A percentile compares a stretch with the other conserved stretches of the same genome.
phyloP scores from a whole-genome alignment of 2,329 filamentous ascomycete species.

The Cladosporium phlei region DNA sequence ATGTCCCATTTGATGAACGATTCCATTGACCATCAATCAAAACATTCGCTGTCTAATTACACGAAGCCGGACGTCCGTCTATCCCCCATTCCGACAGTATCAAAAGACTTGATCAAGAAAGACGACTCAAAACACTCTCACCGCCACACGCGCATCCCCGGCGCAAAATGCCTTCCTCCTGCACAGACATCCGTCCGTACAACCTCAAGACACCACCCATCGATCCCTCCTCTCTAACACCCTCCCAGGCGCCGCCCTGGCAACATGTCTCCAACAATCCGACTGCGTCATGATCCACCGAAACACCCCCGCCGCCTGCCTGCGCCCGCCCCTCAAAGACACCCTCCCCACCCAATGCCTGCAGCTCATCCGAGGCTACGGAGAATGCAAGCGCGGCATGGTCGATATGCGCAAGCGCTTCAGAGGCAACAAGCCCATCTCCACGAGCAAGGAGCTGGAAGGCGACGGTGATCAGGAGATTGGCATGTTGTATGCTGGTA shows the following conservation, averaged over 20 bases:
- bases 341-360: slow-evolving; percentile 83
- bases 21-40: background rate
- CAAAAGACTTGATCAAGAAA: background rate
- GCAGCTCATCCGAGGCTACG: slow-evolving; percentile 86
- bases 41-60: background rate
- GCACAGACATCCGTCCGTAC: slow-evolving; percentile 85
- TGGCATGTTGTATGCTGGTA: slow-evolving; percentile 75
- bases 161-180: slow-evolving; percentile 36
- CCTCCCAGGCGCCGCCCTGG: slow-evolving; percentile 74
- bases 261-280: slow-evolving; percentile 89
- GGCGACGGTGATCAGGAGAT: slow-evolving; percentile 39
- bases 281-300: slow-evolving; percentile 94
- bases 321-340: slow-evolving; percentile 74
- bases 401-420: slow-evolving; percentile 99
- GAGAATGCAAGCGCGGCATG: slow-evolving; percentile 92
- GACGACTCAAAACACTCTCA: background rate
- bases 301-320: slow-evolving; percentile 79
- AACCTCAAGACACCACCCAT: background rate
- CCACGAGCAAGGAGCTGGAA: slow-evolving; percentile 61
- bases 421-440: slow-evolving; percentile 83
- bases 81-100: background rate
- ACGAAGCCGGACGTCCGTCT: no score
- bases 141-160: background rate
- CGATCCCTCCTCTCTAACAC: slow-evolving; percentile 4
- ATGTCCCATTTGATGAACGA: background rate